A percentile compares a stretch with the other conserved stretches of the same genome.
These are phyloP conservation scores for Syzygium aromaticum DNA, from an alignment of 345 rosid species.

Conservation along the genomic window DNA sequence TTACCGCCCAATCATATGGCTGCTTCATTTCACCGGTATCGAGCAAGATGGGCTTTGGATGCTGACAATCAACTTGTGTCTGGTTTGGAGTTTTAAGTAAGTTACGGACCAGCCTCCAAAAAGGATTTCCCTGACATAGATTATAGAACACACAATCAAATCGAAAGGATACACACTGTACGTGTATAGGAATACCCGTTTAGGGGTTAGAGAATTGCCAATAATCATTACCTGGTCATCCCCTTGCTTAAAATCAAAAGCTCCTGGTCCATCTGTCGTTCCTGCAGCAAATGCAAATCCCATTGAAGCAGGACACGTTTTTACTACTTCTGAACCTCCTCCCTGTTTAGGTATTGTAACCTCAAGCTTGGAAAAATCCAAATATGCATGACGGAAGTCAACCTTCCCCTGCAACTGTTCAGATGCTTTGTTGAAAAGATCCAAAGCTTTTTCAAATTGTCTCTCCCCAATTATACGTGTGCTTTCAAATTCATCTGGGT, in stretches of 20 bases:
- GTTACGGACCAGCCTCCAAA: slow-evolving; percentile 81
- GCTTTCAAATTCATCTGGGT: slow-evolving; percentile 96
- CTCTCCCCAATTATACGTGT: slow-evolving; percentile 91
- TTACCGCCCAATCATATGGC: slow-evolving; percentile 97
- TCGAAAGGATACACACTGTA: not conserved
- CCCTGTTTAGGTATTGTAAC: slow-evolving; percentile 48
- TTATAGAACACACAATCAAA: not conserved
- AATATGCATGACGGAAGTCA: slow-evolving; percentile 65
- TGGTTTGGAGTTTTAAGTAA: slow-evolving; percentile 60
- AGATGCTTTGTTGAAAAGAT: slow-evolving; percentile 78
- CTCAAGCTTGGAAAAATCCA: slow-evolving; percentile 86
- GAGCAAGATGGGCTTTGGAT: slow-evolving; percentile 94
- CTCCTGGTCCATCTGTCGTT: slow-evolving; percentile 99
- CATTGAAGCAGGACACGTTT: slow-evolving; percentile 97
- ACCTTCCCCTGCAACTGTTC: slow-evolving; percentile 69
- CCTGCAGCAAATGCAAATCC: slow-evolving; percentile 98
- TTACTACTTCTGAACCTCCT: slow-evolving; percentile 64
- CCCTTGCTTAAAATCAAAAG: slow-evolving; percentile 97
- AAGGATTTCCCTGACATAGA: slow-evolving; percentile 70
- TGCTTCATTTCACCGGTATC: slow-evolving; percentile 95
- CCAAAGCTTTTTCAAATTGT: slow-evolving; percentile 68
- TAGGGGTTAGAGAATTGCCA: not conserved
- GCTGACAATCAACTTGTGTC: slow-evolving; percentile 73
- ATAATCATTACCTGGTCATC: slow-evolving; percentile 55
- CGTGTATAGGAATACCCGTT: not conserved